Conservation (phyloP, 208 protist genomes). For the Trypanosoma brucei region DNA sequence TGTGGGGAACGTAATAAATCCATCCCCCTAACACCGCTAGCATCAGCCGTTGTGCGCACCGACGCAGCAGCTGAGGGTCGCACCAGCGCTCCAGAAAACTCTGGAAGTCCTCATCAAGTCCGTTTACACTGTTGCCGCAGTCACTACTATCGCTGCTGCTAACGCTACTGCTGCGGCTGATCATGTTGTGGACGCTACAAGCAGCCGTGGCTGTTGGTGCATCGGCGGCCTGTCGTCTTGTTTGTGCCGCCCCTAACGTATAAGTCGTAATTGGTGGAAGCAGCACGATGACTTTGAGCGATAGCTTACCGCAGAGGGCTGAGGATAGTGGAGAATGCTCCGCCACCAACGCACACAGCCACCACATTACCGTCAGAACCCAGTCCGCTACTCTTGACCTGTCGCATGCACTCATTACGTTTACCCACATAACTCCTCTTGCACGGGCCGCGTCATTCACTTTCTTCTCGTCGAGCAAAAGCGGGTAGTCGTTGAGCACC, state of each 20-base stretch:
- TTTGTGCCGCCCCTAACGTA: conserved; percentile 6
- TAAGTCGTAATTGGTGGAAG: conserved; percentile 26
- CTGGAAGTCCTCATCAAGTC: neutral
- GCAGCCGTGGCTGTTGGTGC: neutral
- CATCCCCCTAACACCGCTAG: neutral
- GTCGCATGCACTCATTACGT: conserved; percentile 34
- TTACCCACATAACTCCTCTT: conserved; percentile 47
- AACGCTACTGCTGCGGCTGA: conserved; percentile 8
- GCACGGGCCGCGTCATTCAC: conserved; percentile 43
- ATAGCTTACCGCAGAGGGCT: conserved; percentile 29
- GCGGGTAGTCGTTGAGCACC: conserved; percentile 2
- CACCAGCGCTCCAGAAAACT: neutral
- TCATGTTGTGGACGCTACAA: conserved; percentile 5
- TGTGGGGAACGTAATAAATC: neutral
- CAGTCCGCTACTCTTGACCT: conserved; percentile 29
- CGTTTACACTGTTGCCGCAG: neutral
- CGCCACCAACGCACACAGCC: conserved; percentile 45
- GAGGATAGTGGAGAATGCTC: conserved; percentile 40
- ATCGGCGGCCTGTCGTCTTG: neutral
- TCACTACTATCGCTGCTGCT: neutral
- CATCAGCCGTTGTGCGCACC: neutral
- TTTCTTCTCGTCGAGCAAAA: conserved; percentile 26
- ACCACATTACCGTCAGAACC: conserved; percentile 42
- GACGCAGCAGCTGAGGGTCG: neutral
- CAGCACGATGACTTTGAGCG: conserved; percentile 41